Evolutionary conservation across 805 yeast genomes (phyloP), one percentile per base, ranked within the genome.

Genomic region (Danielia reshetovae): DNA sequence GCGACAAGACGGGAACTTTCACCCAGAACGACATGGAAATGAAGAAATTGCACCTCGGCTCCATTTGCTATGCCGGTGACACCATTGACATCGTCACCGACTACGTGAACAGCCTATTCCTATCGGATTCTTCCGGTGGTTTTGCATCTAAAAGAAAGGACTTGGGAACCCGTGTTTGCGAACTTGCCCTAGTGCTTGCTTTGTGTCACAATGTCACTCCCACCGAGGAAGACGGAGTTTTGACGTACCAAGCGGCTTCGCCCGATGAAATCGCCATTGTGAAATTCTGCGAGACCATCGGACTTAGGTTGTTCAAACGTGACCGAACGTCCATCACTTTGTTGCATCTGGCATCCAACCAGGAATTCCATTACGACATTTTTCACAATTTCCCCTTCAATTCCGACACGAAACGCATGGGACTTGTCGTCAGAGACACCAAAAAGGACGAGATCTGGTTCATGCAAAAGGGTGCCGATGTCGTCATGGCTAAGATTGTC

Each of bases 241-340:
- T 65, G 5, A 74, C 87, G 2, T 93, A 89, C 56, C 99, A 93
- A 61, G 98, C 98, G 0, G 97, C 97, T 0, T 89, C 97, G 0
- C 99, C 99, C 0, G 99, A 93, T 65, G 99, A 93, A 57, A 80
- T 93, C 48, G 98, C 99, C 18, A 93, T 93, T 43, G 97, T 93
- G 13, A 82, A 82, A 52, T 93, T 87, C 63, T 85, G 96, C 1
- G 94, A 87, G 44, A 57, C 68, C 2, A 90, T 89, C 19, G 99
- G 98, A 0, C 66, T 93, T 23, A 75, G 88, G 6, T 69, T 93
- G 29, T 71, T 77, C 40, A 81, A 77, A 51, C 77, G 99, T 50
- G 98, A 93, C 57, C 75, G 98, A 38, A 73, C 74, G 36, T 75
- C 81, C 5, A 73, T 93, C 46, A 70, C 85, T 0, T 60, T 93